phyloP scores from a whole-genome alignment of 2,329 filamentous ascomycete genomes.

The Pseudovirgaria hyperparasitica region DNA sequence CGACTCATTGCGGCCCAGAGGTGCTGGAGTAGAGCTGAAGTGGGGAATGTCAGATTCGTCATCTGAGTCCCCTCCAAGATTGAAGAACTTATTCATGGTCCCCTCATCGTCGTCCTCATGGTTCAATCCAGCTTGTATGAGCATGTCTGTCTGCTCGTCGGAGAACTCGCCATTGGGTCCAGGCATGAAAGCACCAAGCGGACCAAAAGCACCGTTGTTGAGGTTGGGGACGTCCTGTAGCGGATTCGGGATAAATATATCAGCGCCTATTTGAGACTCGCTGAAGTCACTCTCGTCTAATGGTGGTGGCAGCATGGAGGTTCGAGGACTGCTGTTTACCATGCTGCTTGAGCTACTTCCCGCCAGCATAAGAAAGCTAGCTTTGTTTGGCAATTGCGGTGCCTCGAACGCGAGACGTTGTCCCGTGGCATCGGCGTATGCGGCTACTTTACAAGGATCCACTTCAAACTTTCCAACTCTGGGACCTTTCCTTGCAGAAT shows the following conservation, averaged over 20 bases:
- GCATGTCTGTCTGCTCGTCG: conserved; percentile 42
- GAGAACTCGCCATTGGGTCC: conserved; percentile 66
- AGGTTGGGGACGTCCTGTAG: too few relatives aligned
- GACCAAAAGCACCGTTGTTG: conserved; percentile 56
- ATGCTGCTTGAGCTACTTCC: conserved; percentile 27
- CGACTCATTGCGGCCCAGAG: too few relatives aligned
- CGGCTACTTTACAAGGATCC: conserved; percentile 18
- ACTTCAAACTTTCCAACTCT: conserved; percentile 19
- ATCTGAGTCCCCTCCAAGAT: conserved; percentile 37
- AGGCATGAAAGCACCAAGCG: conserved; percentile 46
- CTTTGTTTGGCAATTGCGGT: conserved; percentile 3
- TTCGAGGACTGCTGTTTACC: conserved; percentile 25
- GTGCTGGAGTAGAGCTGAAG: too few relatives aligned
- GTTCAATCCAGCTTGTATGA: conserved; percentile 42
- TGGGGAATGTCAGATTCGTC: conserved; percentile 34
- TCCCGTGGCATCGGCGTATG: conserved; percentile 16
- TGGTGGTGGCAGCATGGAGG: conserved; percentile 21
- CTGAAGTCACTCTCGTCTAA: conserved; percentile 26
- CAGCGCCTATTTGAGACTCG: conserved; percentile 17
- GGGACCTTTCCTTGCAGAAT: conserved; percentile 15
- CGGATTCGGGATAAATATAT: conserved; percentile 39
- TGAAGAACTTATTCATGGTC: too few relatives aligned
- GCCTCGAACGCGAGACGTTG: conserved; percentile 12
- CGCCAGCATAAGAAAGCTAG: conserved; percentile 6
- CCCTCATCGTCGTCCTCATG: conserved; percentile 47